Conservation (phyloP, 345 rosid genomes). For the Sisymbrium irio region DNA sequence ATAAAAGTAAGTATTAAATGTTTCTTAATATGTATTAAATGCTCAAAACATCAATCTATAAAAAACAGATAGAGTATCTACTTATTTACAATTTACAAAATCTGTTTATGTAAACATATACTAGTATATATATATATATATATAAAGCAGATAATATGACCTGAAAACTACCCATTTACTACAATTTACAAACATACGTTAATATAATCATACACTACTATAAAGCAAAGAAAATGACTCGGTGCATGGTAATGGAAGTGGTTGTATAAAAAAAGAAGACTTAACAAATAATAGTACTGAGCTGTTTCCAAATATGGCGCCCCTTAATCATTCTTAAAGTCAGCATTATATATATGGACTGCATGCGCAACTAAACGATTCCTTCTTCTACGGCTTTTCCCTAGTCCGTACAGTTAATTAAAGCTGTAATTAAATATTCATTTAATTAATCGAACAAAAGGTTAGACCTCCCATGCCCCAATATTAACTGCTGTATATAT, state of each 20-base stretch:
- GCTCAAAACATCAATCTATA: no score
- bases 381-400: constrained; percentile 32
- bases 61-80: no score
- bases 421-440: constrained; percentile 15
- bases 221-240: constrained; percentile 21
- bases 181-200: background rate
- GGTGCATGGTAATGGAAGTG: constrained; percentile 27
- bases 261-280: constrained; percentile 20
- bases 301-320: constrained; percentile 19
- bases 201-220: background rate
- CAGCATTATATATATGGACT: background rate
- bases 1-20: no score
- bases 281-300: background rate
- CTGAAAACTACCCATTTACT: background rate
- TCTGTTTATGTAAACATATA: background rate
- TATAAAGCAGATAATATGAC: constrained; percentile 1
- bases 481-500: constrained; percentile 12
- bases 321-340: constrained; percentile 35
- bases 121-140: no score
- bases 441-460: background rate
- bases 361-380: constrained; percentile 36
- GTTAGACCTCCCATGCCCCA: constrained; percentile 10
- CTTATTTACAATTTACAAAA: background rate
- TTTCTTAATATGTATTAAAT: no score
- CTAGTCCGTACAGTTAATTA: constrained; percentile 33